Percentiles rank a stretch among this genome's conserved stretches.
Evolutionary conservation across 106 monocot species (phyloP).

Genomic region (Dioscorea zingiberensis): DNA sequence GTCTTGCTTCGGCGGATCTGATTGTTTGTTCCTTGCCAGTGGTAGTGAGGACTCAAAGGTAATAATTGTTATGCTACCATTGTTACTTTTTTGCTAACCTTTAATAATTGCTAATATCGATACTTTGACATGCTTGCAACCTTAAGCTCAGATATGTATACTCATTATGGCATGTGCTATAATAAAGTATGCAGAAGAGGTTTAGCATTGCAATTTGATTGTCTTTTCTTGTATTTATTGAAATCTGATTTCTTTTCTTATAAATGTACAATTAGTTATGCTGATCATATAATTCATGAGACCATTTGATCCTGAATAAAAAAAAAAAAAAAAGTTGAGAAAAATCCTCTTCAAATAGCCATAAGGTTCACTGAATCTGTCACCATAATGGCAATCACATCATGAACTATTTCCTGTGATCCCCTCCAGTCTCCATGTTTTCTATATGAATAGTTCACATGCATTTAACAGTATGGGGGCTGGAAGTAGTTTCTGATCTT

Average conservation of each 20-base stretch:
- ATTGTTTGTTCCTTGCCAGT: slow-evolving; percentile 62
- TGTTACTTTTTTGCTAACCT: not conserved
- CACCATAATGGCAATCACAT: too few relatives aligned
- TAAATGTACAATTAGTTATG: too few relatives aligned
- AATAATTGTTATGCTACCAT: not conserved
- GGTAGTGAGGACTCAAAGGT: slow-evolving; percentile 83
- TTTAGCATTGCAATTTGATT: not conserved
- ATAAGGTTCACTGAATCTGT: not conserved
- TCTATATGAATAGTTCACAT: too few relatives aligned
- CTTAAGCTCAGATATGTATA: not conserved
- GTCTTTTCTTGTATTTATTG: not conserved
- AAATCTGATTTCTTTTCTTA: not conserved
- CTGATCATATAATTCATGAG: too few relatives aligned
- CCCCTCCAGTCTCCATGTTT: too few relatives aligned
- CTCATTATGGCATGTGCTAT: not conserved
- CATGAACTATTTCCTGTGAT: too few relatives aligned
- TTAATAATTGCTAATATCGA: not conserved
- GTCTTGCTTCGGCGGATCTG: slow-evolving; percentile 75
- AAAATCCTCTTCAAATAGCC: not conserved
- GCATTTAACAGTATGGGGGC: too few relatives aligned
- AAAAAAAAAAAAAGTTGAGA: too few relatives aligned
- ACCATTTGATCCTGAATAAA: too few relatives aligned
- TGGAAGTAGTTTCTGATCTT: too few relatives aligned
- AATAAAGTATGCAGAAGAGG: too few relatives aligned
- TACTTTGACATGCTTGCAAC: not conserved